phyloP scores from a whole-genome alignment of 257 asterid species.

The Capsicum baccatum region DNA sequence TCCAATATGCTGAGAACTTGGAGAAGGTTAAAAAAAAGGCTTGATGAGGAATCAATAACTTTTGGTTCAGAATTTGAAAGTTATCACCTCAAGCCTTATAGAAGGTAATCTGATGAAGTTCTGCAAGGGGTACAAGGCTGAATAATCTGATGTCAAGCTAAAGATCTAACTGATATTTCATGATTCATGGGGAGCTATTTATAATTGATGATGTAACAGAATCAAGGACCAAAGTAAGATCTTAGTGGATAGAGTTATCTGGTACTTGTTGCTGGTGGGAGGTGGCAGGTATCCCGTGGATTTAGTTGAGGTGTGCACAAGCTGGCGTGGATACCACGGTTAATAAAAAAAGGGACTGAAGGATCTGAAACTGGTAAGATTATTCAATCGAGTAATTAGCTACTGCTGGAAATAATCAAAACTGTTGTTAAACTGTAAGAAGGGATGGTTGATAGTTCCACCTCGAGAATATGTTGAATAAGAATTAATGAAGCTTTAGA shows the following conservation, averaged over 20 bases:
- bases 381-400: too few species aligned
- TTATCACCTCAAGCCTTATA: constrained; percentile 76
- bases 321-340: too few species aligned
- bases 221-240: constrained; percentile 1
- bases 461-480: too few species aligned
- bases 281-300: too few species aligned
- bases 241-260: neutral
- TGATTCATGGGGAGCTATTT: neutral
- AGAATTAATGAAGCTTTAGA: too few species aligned
- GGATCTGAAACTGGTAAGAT: too few species aligned
- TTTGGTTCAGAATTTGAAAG: constrained; percentile 73
- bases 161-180: neutral
- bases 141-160: neutral
- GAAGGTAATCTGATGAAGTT: constrained; percentile 46
- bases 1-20: constrained; percentile 87
- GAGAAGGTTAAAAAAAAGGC: constrained; percentile 86
- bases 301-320: too few species aligned
- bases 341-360: too few species aligned
- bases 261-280: too few species aligned
- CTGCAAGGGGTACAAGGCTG: constrained; percentile 11
- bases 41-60: constrained; percentile 78
- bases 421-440: too few species aligned
- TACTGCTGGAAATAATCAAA: too few species aligned
- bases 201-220: constrained; percentile 14
- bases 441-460: too few species aligned